Base-by-base conservation (phyloP, 441 rosid species). In the Sinapis alba region DNA sequence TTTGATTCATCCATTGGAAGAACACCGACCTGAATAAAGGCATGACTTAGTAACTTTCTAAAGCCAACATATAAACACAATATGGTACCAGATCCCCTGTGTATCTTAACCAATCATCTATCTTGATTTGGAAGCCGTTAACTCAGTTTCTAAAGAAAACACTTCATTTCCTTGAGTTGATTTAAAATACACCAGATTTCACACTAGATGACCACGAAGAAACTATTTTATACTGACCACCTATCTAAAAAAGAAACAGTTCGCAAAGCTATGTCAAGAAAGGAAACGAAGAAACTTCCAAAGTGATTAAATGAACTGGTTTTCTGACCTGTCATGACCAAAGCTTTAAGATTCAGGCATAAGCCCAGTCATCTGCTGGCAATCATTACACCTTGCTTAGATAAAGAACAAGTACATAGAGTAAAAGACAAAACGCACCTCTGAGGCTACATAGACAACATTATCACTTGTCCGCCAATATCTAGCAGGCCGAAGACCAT, bases 401-500 rank as follows among this genome's bases (percentile, higher is more conserved):
- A 60, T 72, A 72, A 50, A 50, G 54, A 62, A 57, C 61, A 83
- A 53, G 43, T 70, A 20, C 65, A 73, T 63, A 72, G 70, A 76
- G 71, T 65, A 36, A 78, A 51, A 78, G 51, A 78, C 43, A 76
- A 51, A 79, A 80, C 94, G 67, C 72, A 96, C 99, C 98, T 96
- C 99, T 78, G 99, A 96, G 74, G 99, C 98, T 70, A 96, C 98
- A 80, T 96, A 96, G 62, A 96, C 99, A 75, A 93, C 88, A 83
- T 96, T 96, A 84, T 96, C 99, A 36, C 78, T 79, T 50, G 99
- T 96, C 80, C 92, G 89, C 99, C 99, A 96, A 79, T 96, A 96
- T 85, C 99, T 91, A 83, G 99, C 99, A 53, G 99, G 99, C 65
- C 99, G 97, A 84, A 96, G 99, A 76, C 99, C 99, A 86, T 96